A percentile compares a stretch with the other conserved stretches of the same genome.
phyloP scores from a whole-genome alignment of 2,329 filamentous ascomycete species.

The Venturia nashicola region DNA sequence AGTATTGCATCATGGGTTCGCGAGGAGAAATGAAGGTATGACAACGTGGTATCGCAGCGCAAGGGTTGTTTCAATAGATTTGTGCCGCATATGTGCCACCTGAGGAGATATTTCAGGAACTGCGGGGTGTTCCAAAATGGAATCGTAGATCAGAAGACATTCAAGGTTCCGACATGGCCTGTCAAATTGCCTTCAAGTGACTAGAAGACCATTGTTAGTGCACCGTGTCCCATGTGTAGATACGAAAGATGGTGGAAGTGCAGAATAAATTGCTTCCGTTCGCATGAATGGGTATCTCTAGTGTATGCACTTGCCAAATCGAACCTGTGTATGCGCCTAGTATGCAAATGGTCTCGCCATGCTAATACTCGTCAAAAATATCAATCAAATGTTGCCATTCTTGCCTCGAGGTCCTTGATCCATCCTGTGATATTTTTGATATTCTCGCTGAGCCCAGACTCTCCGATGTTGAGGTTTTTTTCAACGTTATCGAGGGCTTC shows the following conservation, averaged over 20 bases:
- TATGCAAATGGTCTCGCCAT: not conserved
- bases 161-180: not conserved
- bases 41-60: not conserved
- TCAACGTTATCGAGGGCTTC: constrained; percentile 72
- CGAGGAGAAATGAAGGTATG: not conserved
- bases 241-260: not conserved
- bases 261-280: not conserved
- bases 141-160: not conserved
- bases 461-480: constrained; percentile 56
- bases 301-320: not conserved
- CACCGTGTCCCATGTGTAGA: not conserved
- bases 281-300: not conserved
- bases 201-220: not conserved
- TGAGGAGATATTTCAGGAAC: not conserved
- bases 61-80: not conserved
- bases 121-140: not conserved
- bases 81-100: not conserved
- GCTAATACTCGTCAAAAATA: not conserved
- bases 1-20: not conserved
- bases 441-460: constrained; percentile 62
- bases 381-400: constrained; percentile 41
- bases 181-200: not conserved
- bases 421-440: constrained; percentile 75
- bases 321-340: not conserved
- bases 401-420: constrained; percentile 76